Evolutionary conservation across 2,329 filamentous ascomycete genomes (phyloP), one percentile per base, ranked within the genome.

Genomic region (Ophiocordyceps australis): DNA sequence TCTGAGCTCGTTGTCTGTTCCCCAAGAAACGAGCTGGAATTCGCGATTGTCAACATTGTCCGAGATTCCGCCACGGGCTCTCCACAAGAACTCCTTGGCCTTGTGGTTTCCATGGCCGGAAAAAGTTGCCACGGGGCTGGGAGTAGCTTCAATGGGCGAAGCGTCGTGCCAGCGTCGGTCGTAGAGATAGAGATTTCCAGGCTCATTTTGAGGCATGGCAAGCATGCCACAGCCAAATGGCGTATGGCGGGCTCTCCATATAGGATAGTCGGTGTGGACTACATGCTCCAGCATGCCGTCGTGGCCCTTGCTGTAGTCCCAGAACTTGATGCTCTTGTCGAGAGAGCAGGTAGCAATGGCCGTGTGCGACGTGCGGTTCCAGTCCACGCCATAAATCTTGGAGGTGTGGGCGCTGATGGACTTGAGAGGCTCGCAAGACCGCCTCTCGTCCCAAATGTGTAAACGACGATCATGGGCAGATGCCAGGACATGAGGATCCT

Each of bases 321-420:
- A 94, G 35, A 93, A 78, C 44, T 91, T 92, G 50, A 94, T 86
- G 21, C 76, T 91, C 45, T 76, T 82, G 44, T 94, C 85, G 25
- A 94, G 57, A 2, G 85, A 92, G 48, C 85, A 94, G 3, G 85
- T 94, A 5, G 82, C 71, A 26, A 94, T 59, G 19, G 71, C 74
- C 8, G 69, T 74, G 2, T 70, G 53, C 24, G 73, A 62, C 9
- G 75, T 76, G 26, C 86, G 69, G 43, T 91, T 91, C 86, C 86
- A 94, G 49, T 94, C 86, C 18, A 94, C 61, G 16, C 86, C 86
- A 44, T 94, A 94, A 31, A 94, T 93, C 50, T 93, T 94, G 20
- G 83, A 93, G 17, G 69, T 71, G 41, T 94, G 85, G 0, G 85
- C 86, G 42, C 74, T 73, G 33, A 94, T 91, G 11, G 81, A 86